Base-by-base conservation (phyloP, 345 rosid species). In the Rhodamnia rubescens region DNA sequence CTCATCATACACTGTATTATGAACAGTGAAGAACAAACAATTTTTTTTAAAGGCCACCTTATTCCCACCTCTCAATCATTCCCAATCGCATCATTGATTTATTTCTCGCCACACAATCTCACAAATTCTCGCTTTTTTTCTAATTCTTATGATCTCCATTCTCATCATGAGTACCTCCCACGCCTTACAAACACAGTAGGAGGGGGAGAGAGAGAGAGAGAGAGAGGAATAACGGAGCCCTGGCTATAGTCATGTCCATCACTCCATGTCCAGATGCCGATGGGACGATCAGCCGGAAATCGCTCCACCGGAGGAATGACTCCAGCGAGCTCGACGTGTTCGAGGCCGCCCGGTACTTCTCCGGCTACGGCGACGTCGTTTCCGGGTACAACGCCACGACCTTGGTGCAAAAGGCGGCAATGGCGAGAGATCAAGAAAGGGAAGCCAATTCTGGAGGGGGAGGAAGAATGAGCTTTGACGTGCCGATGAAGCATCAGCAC, bases 311-410 rank as follows among this genome's bases (percentile, higher is more conserved):
- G 54, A 87, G 94, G 85, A 92, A 93, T 9, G 92, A 92, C 84
- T 94, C 98, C 13, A 93, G 88, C 2, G 99, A 97, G 93, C 94
- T 97, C 74, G 98, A 93, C 69, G 98, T 97, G 61, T 97, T 97
- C 26, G 98, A 97, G 88, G 99, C 99, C 8, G 91, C 98, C 9
- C 87, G 92, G 74, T 97, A 97, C 87, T 95, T 95, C 91, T 94
- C 97, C 12, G 96, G 94, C 69, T 90, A 90, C 92, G 88, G 87
- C 26, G 94, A 93, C 81, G 83, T 87, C 16, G 88, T 84, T 24
- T 50, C 87, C 74, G 85, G 88, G 74, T 82, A 86, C 54, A 86
- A 85, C 75, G 82, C 88, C 64, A 86, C 85, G 85, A 82, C 83
- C 40, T 53, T 74, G 40, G 88, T 90, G 82, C 92, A 94, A 56